Percentiles rank a stretch among this genome's conserved stretches.
Evolutionary conservation across 805 yeast genomes (phyloP).

Genomic region (Candida easanensis): DNA sequence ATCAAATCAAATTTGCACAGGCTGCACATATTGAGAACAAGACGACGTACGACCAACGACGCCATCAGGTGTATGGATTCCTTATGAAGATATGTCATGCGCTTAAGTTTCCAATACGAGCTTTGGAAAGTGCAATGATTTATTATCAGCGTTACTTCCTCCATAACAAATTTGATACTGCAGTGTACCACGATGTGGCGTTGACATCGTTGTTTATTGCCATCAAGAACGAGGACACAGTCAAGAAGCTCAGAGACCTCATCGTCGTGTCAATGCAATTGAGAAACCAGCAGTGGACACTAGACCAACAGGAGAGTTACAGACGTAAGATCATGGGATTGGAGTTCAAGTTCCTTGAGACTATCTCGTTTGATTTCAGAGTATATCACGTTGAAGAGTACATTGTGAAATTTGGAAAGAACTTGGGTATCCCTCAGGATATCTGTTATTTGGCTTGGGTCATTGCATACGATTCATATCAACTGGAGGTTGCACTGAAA

Average conservation of each 20-base stretch:
- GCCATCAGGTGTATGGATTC: conserved; percentile 51
- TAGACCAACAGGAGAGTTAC: conserved; percentile 47
- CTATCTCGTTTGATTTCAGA: conserved; percentile 78
- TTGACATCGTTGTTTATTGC: conserved; percentile 68
- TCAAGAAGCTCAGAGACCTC: conserved; percentile 68
- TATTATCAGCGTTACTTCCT: conserved; percentile 71
- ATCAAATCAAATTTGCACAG: conserved; percentile 52
- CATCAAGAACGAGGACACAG: conserved; percentile 78
- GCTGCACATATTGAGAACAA: conserved; percentile 49
- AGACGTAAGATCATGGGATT: conserved; percentile 53
- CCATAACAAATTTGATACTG: conserved; percentile 57
- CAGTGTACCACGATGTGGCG: conserved; percentile 59
- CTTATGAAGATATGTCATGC: conserved; percentile 49
- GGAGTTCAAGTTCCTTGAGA: conserved; percentile 74
- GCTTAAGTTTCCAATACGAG: conserved; percentile 66
- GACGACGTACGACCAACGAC: conserved; percentile 48
- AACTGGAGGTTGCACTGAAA: conserved; percentile 64
- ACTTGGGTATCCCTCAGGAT: conserved; percentile 42
- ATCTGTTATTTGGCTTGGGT: conserved; percentile 64
- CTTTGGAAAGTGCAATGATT: conserved; percentile 67
- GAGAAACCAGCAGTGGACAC: conserved; percentile 26
- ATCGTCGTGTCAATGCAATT: conserved; percentile 39
- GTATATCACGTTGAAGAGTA: conserved; percentile 64
- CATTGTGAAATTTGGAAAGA: conserved; percentile 58
- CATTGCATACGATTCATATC: conserved; percentile 69